Base-by-base conservation (phyloP, 148 eudicot genomes). In the Rhododendron griersonianum region DNA sequence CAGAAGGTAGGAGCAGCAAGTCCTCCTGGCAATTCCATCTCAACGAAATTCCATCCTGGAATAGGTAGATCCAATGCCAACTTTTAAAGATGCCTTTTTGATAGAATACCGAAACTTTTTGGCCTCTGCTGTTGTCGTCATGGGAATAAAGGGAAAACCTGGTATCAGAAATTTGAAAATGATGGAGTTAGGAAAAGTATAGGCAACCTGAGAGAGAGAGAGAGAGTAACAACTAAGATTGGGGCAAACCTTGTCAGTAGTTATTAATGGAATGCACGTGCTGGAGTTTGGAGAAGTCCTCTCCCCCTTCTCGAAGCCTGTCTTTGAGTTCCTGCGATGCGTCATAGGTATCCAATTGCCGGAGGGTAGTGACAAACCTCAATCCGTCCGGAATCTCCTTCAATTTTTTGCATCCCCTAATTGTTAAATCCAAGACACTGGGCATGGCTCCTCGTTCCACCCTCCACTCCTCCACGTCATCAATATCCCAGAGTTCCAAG, bases 371-470 rank as follows among this genome's bases (percentile, higher is more conserved):
- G 45, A 88, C 10, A 13, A 53, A 88, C 45, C 44, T 37, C 50
- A 88, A n/a, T 67, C 90, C 88, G 1, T 83, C 81, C 1, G 88
- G 81, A 82, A 86, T 28, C 85, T 19, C 23, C 51, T 41, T 53
- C 57, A 86, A 48, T 75, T 41, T 75, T 47, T 47, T 10, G 63
- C 85, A 86, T 9, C 10, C 15, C 3, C 0, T 6, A 48, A 86
- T 63, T 30, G 33, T 23, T 35, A 81, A 30, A 48, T 23, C 25
- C 23, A 21, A 16, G 30, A 86, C 85, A 44, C 35, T n/a, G 21
- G 73, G 74, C 85, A 86, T 86, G 45, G 88, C 87, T 86, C 84
- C 87, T 69, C 81, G 80, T 23, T 86, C 88, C 5, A 86, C 47
- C 35, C 48, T 82, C 84, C 48, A 82, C 73, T 83, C 61, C 82